Base-by-base conservation (phyloP, 2,329 filamentous ascomycete species). In the Fusarium sp. region DNA sequence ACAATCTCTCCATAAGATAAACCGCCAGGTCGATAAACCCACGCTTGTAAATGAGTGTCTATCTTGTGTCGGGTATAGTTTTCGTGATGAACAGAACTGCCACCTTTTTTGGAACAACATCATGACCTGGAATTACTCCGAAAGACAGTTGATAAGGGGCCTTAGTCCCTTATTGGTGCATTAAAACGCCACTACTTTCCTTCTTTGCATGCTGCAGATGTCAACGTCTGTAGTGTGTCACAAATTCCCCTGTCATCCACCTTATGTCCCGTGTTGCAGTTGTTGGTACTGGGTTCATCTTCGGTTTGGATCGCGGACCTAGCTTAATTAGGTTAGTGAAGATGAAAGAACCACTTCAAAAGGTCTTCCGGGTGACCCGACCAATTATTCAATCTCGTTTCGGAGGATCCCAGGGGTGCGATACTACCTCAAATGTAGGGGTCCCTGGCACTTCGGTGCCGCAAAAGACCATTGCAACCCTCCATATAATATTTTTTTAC, bases 261-360 rank as follows among this genome's bases (percentile, higher is more conserved):
- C 28, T 31, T 22, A 13, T 50, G 34, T 21, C 22, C 43, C 47
- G 28, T n/a, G 46, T 55, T 43, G 31, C 39, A 57, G 26, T 21
- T 45, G 65, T 67, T 66, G 49, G 44, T 45, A 31, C 65, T 49
- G 28, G 61, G 55, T 22, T 67, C 22, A 15, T 51, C 24, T 26
- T 46, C 49, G 28, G 40, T 26, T 36, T 42, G 34, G 57, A 31
- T 31, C 28, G 28, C 28, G 28, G 28, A 13, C 10, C 28, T 31
- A 31, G 28, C 28, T 31, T 31, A 31, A 13, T 13, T 13, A 31
- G 28, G 28, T 31, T 31, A 31, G 28, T 13, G 28, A 5, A 31
- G 28, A 31, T 13, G 2, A 13, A 10, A 13, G 28, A 9, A 31
- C 28, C 28, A 31, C 28, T 31, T 31, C 28, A 31, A 31, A 28